Evolutionary conservation across 768 basidiomycete genomes (phyloP).

Genomic region (Dentipellis fragilis): DNA sequence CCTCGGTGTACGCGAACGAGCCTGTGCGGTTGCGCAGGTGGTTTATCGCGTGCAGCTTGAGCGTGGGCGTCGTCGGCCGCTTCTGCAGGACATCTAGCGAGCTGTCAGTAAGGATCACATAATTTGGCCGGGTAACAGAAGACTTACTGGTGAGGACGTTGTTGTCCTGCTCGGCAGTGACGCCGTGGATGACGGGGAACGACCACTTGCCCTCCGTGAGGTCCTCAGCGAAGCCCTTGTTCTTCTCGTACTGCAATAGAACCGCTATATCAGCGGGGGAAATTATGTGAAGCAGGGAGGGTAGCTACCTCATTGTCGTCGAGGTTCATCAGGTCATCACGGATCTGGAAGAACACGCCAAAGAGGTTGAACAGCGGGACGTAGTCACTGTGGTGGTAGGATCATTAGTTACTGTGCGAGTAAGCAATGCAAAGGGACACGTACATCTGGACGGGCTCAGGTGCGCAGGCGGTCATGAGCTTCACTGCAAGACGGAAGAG

Average conservation of each 20-base stretch:
- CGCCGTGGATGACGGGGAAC: slow-evolving; percentile 87
- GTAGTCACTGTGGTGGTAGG: slow-evolving; percentile 51
- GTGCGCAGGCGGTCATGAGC: slow-evolving; percentile 88
- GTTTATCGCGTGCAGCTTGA: slow-evolving; percentile 69
- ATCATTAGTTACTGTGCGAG: background rate
- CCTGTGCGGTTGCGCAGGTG: slow-evolving; percentile 69
- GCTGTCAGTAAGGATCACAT: background rate
- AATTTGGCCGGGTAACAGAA: background rate
- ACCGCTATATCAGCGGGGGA: background rate
- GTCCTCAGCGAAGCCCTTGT: slow-evolving; percentile 89
- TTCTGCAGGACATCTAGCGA: slow-evolving; percentile 78
- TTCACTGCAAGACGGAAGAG: slow-evolving; percentile 88
- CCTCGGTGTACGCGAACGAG: slow-evolving; percentile 81
- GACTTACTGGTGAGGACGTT: slow-evolving; percentile 55
- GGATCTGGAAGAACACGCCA: slow-evolving; percentile 90
- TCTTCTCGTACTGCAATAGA: slow-evolving; percentile 57
- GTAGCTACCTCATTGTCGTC: slow-evolving; percentile 66
- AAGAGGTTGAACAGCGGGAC: slow-evolving; percentile 90
- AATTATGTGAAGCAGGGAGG: background rate
- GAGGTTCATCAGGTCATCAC: slow-evolving; percentile 94
- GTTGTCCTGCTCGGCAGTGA: slow-evolving; percentile 67
- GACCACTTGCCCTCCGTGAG: slow-evolving; percentile 96
- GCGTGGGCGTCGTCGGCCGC: slow-evolving; percentile 67
- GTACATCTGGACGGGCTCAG: slow-evolving; percentile 49
- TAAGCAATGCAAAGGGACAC: slow-evolving; percentile 11